A percentile compares a stretch with the other conserved stretches of the same genome.
Evolutionary conservation across 495 filamentous ascomycete species (phyloP).

Genomic region (Neurospora pannonica): DNA sequence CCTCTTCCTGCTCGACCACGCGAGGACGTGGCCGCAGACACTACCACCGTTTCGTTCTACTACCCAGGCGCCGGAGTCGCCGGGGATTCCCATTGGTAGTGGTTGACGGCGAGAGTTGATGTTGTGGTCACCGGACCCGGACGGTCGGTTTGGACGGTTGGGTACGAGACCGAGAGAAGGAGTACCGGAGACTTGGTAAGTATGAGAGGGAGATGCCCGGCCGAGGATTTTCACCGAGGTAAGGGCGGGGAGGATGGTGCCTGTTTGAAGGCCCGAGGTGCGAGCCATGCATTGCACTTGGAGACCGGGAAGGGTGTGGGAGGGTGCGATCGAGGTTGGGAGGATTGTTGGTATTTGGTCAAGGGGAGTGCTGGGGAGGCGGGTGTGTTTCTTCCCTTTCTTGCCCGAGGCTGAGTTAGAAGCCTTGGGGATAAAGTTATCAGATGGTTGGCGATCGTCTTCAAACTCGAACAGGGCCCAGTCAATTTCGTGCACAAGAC

Average conservation of each 20-base stretch:
- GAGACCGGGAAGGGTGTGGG: constrained; percentile 51
- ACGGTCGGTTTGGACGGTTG: constrained; percentile 33
- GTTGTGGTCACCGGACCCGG: background rate
- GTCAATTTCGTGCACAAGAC: constrained; percentile 82
- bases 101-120: constrained; percentile 4
- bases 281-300: constrained; percentile 86
- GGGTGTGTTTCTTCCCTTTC: background rate
- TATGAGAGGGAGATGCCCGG: constrained; percentile 67
- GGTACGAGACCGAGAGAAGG: background rate
- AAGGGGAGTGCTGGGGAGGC: background rate
- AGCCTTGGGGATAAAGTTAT: constrained; percentile 46
- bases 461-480: constrained; percentile 87
- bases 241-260: constrained; percentile 64
- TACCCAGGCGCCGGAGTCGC: constrained; percentile 90
- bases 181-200: constrained; percentile 56
- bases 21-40: constrained; percentile 82
- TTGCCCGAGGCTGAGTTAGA: background rate
- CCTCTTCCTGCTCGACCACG: constrained; percentile 65
- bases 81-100: constrained; percentile 54
- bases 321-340: constrained; percentile 35
- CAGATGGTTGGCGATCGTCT: constrained; percentile 55
- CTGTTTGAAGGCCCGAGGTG: constrained; percentile 73
- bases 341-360: constrained; percentile 10
- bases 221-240: constrained; percentile 74
- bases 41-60: constrained; percentile 71